A percentile compares a stretch with the other conserved stretches of the same genome.
Conservation (phyloP, 2,329 filamentous ascomycete genomes). For the Delphinella strobiligena region DNA sequence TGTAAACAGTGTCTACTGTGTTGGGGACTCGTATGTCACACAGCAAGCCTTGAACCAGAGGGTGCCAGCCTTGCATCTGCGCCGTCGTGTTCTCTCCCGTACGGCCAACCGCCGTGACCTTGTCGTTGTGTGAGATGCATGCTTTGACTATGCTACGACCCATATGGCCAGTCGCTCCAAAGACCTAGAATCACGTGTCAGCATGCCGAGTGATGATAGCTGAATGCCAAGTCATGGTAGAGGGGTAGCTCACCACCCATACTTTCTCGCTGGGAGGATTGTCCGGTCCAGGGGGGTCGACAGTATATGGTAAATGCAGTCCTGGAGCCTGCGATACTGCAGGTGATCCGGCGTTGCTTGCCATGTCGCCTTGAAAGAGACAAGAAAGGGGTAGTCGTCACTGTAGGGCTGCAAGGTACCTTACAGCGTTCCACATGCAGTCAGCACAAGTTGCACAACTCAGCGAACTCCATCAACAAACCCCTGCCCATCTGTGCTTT, state of each 20-base stretch:
- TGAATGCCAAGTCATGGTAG: no score
- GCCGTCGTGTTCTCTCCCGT: constrained; percentile 62
- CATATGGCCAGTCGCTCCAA: constrained; percentile 95
- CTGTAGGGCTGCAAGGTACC: no score
- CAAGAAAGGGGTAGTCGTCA: background rate
- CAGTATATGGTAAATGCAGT: constrained; percentile 64
- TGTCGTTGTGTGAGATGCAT: constrained; percentile 67
- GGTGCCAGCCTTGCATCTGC: constrained; percentile 59
- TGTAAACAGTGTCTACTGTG: constrained; percentile 62
- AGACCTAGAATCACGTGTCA: constrained; percentile 47
- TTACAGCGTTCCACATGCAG: no score
- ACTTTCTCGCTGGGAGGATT: constrained; percentile 63
- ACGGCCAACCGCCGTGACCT: constrained; percentile 76
- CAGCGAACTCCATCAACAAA: no score
- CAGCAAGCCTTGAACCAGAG: constrained; percentile 64
- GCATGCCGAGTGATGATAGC: no score
- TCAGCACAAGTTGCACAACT: no score
- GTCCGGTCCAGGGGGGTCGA: constrained; percentile 65
- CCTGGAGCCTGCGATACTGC: constrained; percentile 16
- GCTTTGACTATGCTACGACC: constrained; percentile 79
- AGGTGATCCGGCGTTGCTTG: constrained; percentile 6
- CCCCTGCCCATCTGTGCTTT: no score
- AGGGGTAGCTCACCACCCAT: constrained; percentile 49
- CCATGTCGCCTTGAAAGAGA: background rate
- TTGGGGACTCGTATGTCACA: constrained; percentile 80